Evolutionary conservation across 768 basidiomycete genomes (phyloP).

Genomic region (Lactarius evosmus): DNA sequence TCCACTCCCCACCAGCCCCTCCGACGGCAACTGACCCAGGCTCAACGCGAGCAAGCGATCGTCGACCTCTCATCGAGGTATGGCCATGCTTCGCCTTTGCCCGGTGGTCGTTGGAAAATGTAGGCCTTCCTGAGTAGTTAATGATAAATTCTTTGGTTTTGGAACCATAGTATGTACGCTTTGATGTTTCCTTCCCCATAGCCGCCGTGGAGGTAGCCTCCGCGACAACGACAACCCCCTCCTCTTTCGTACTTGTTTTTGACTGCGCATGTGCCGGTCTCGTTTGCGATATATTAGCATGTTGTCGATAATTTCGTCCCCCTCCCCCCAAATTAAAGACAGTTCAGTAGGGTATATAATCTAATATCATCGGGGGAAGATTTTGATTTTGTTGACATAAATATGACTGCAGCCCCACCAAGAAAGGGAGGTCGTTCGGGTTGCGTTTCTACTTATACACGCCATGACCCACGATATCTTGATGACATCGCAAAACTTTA

Average conservation of each 20-base stretch:
- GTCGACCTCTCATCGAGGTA: slow-evolving; percentile 2
- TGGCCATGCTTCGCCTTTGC: background rate
- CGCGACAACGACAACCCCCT: background rate
- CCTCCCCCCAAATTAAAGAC: background rate
- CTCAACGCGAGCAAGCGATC: slow-evolving; percentile 13
- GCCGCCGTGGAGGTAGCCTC: background rate
- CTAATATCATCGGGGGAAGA: no score
- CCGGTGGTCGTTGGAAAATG: background rate
- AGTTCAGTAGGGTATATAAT: background rate
- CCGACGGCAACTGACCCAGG: background rate
- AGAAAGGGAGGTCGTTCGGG: no score
- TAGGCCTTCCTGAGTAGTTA: background rate
- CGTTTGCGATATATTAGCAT: background rate
- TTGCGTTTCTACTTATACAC: no score
- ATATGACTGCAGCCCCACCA: no score
- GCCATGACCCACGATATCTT: no score
- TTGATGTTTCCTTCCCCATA: background rate
- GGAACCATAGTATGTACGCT: background rate
- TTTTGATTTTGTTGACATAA: no score
- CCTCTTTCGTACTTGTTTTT: background rate
- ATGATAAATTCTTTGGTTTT: background rate
- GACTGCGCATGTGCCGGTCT: background rate
- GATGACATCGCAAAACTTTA: no score
- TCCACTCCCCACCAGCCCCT: background rate
- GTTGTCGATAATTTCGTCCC: background rate